Conservation (phyloP, 257 asterid species). For the Fraxinus americana region DNA sequence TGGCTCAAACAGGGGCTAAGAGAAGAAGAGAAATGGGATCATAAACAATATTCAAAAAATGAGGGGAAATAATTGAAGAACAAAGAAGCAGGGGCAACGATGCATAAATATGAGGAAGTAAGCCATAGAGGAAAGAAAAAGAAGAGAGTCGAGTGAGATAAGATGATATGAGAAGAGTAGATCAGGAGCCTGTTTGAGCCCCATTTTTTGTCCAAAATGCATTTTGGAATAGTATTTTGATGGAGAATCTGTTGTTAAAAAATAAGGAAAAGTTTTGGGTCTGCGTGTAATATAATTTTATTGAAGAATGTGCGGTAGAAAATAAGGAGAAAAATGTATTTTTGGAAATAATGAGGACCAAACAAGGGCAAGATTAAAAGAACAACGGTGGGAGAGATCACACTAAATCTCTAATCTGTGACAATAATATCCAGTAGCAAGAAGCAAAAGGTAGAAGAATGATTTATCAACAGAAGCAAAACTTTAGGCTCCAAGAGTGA, state of each 20-base stretch:
- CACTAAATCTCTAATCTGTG: not conserved
- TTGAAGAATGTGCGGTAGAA: too few relatives aligned
- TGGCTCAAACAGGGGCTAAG: too few relatives aligned
- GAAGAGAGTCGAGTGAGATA: not conserved
- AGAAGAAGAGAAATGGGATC: constrained; percentile 1
- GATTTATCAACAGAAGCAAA: constrained; percentile 13
- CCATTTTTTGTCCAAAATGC: too few relatives aligned
- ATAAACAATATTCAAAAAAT: not conserved
- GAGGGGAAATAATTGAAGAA: not conserved
- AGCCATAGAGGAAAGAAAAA: constrained; percentile 5
- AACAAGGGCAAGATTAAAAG: not conserved
- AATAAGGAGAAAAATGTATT: too few relatives aligned
- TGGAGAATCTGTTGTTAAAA: too few relatives aligned
- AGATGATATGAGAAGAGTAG: constrained; percentile 21
- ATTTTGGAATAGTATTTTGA: too few relatives aligned
- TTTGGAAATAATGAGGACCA: too few relatives aligned
- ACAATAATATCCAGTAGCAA: not conserved
- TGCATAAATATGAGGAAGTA: constrained; percentile 1
- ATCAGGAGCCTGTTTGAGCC: not conserved
- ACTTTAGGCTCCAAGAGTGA: constrained; percentile 14
- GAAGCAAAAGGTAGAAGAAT: constrained; percentile 3
- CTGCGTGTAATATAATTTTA: too few relatives aligned
- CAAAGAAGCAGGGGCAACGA: constrained; percentile 5
- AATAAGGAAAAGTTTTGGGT: too few relatives aligned
- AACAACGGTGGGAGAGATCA: constrained; percentile 13